Base-by-base conservation (phyloP, 768 basidiomycete species). In the Tricholoma saponaceum region DNA sequence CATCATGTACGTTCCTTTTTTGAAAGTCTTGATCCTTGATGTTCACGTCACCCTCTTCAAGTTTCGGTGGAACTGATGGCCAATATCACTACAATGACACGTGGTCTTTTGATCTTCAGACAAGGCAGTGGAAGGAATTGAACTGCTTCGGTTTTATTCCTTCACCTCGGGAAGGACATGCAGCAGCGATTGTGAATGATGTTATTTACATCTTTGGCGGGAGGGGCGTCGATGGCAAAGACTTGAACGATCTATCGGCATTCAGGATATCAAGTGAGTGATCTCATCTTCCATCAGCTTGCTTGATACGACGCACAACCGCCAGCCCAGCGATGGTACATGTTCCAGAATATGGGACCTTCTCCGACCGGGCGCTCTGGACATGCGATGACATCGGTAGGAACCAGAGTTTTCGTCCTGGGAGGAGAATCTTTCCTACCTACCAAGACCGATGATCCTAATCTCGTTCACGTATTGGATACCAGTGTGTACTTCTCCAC, bases 271-370 rank as follows among this genome's bases (percentile, higher is more conserved):
- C 93, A 9, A 98, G 96, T 98, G 63, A 67, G 95, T 83, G 55
- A 35, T 49, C 44, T 5, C 23, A 53, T 22, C 33, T 32, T 55
- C 46, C 52, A 49, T 28, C 30, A n/a, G 53, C 12, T 30, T 60
- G 22, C 54, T 62, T 51, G 62, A 52, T 26, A 41, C 49, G 9
- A 22, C 44, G 33, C 46, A 44, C 47, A 28, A 47, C 30, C 28
- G 4, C n/a, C 69, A 98, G 96, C 95, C 72, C 92, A 94, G 67
- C 82, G 97, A 64, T 99, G 97, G 97, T 99, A 95, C 75, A 98
- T 95, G 93, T 99, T 99, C 78, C 95, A 98, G 72, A 97, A 98
- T 68, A 99, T 99, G 97, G 97, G 97, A 0, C 96, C 96, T 16
- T 84, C 92, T 14, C 97, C 97, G 0, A 87, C 80, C 37, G 92